phyloP scores from a whole-genome alignment of 495 filamentous ascomycete genomes.

The Daldinia concentrica region DNA sequence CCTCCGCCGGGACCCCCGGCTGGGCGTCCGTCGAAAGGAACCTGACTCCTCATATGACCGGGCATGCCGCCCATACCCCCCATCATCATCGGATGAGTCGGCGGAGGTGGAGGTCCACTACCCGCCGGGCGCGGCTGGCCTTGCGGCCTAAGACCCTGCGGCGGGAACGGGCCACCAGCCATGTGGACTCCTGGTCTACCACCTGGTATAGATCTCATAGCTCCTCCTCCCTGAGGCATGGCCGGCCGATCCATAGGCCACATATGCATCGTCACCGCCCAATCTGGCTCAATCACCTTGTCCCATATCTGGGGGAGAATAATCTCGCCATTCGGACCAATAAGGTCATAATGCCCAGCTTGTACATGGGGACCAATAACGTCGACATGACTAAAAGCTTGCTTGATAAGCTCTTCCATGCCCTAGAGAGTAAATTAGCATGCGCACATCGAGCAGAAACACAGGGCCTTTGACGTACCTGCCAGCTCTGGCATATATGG shows the following conservation, averaged over 20 bases:
- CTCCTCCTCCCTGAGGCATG: conserved; percentile 15
- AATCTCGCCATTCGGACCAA: conserved; percentile 85
- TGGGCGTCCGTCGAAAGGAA: background rate
- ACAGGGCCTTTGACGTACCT: conserved; percentile 60
- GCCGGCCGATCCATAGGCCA: conserved; percentile 76
- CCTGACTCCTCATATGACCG: background rate
- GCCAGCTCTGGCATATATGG: conserved; percentile 81
- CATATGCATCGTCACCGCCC: conserved; percentile 95
- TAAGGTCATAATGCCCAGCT: conserved; percentile 84
- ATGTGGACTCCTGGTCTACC: conserved; percentile 12
- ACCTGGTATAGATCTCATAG: conserved; percentile 20
- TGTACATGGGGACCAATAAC: conserved; percentile 83
- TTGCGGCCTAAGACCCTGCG: conserved; percentile 2
- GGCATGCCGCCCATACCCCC: conserved; percentile 14
- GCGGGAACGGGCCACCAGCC: conserved; percentile 5
- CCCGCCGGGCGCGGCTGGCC: background rate
- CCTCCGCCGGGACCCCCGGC: background rate
- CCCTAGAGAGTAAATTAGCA: conserved; percentile 60
- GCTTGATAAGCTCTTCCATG: conserved; percentile 86
- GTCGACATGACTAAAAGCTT: conserved; percentile 87
- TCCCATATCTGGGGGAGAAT: conserved; percentile 91
- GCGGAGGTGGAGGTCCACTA: conserved; percentile 18
- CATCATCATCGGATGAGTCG: conserved; percentile 18
- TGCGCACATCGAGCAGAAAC: conserved; percentile 1
- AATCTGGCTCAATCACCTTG: conserved; percentile 84